Evolutionary conservation across 495 filamentous ascomycete genomes (phyloP), one percentile per base, ranked within the genome.

Genomic region (Glonium stellatum): DNA sequence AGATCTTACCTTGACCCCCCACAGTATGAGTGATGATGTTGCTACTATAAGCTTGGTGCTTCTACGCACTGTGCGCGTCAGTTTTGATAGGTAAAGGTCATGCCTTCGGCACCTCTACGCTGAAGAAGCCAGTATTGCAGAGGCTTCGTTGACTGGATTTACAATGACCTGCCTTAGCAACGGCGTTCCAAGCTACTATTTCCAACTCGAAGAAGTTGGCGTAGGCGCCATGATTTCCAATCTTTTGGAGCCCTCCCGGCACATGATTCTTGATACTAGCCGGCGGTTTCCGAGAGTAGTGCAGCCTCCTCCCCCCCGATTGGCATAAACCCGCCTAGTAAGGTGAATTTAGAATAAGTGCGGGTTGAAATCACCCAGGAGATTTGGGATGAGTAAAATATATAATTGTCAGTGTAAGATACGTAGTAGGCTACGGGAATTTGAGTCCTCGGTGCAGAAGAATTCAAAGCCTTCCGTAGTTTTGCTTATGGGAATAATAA

Each of bases 11-110:
- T 25, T n/a, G 19, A 13, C 41, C 54, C 10, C 35, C 54, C 1
- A 44, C 37, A 22, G 36, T 37, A 23, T 57, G 58, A 19, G 62
- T 59, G n/a, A 65, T 31, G 15, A 50, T 41, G 56, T 65, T 54
- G n/a, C 44, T 42, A 3, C 63, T 59, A 22, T 53, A 65, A 1
- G 54, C 18, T 39, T 39, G 47, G 10, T 50, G 31, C 8, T 63
- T 37, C 13, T 51, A 9, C n/a, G 13, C 54, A 13, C n/a, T 41
- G 21, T 31, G 49, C 56, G 62, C 63, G 34, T 65, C 58, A 48
- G 54, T 58, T 51, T 58, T 54, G 8, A 25, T 59, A 49, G 21
- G 13, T 56, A 35, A 65, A 55, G 31, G 42, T 36, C 50, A 62
- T 59, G 44, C 54, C 54, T 10, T 54, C 47, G 0, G 59, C 42